These are phyloP conservation scores for Ogataea neopini DNA, from an alignment of 805 yeast species.

Conservation along the genomic window DNA sequence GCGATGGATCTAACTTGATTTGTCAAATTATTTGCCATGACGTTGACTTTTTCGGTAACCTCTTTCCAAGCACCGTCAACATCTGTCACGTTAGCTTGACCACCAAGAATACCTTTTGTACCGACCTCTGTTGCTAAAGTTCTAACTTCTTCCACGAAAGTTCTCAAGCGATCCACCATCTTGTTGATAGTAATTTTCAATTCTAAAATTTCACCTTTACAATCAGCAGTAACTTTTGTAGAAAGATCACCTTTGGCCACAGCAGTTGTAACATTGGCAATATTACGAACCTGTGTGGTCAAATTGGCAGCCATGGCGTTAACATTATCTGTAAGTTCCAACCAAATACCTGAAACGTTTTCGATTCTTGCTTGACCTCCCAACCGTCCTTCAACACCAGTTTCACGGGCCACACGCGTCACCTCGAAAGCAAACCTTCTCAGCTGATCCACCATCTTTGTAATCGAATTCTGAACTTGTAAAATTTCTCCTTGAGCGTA, in stretches of 20 bases:
- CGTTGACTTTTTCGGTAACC: conserved; percentile 83
- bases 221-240: conserved; percentile 82
- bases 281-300: conserved; percentile 85
- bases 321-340: conserved; percentile 80
- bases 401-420: conserved; percentile 83
- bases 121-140: conserved; percentile 90
- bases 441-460: conserved; percentile 85
- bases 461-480: conserved; percentile 82
- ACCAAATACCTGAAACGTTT: conserved; percentile 86
- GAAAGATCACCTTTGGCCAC: conserved; percentile 83
- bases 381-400: conserved; percentile 84
- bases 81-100: conserved; percentile 84
- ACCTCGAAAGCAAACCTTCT: conserved; percentile 84
- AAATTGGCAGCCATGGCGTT: conserved; percentile 88
- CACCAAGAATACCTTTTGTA: conserved; percentile 80
- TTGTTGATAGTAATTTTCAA: conserved; percentile 81
- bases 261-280: conserved; percentile 85
- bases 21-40: conserved; percentile 85
- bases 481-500: conserved; percentile 91
- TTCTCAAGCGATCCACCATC: conserved; percentile 85
- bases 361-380: conserved; percentile 87
- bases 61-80: conserved; percentile 90
- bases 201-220: conserved; percentile 76
- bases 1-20: conserved; percentile 89
- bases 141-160: conserved; percentile 81